A percentile compares a stretch with the other conserved stretches of the same genome.
phyloP scores from a whole-genome alignment of 2,329 filamentous ascomycete genomes.

The Colletotrichum tanaceti region DNA sequence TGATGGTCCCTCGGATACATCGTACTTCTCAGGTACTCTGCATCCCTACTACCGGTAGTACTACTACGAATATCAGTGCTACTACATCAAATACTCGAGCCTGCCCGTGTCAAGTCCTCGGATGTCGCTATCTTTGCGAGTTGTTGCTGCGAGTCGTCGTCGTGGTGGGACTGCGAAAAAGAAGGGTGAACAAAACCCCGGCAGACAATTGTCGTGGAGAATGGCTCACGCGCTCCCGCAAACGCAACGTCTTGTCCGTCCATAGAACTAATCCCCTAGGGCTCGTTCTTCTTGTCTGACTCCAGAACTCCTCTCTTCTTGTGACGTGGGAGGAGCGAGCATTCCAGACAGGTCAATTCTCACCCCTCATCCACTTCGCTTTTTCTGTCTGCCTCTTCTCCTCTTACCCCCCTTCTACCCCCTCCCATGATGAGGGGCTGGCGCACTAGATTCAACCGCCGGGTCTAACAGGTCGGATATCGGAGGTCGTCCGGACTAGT shows the following conservation, averaged over 20 bases:
- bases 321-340: constrained; percentile 5
- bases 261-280: constrained; percentile 1
- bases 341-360: constrained; percentile 9
- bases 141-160: neutral
- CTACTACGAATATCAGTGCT: too few species aligned
- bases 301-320: constrained; percentile 2
- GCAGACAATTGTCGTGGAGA: neutral
- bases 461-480: constrained; percentile 37
- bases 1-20: constrained; percentile 2
- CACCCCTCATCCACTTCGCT: constrained; percentile 23
- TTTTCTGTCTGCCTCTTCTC: neutral
- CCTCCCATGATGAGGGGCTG: constrained; percentile 34
- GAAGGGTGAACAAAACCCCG: too few species aligned
- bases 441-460: constrained; percentile 34
- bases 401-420: constrained; percentile 1
- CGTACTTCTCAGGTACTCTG: constrained; percentile 23
- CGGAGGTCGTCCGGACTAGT: constrained; percentile 40
- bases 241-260: neutral
- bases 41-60: too few species aligned
- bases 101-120: neutral
- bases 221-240: neutral
- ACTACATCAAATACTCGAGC: constrained; percentile 1
- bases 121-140: neutral
- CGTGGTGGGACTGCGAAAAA: neutral
- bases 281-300: constrained; percentile 7